Evolutionary conservation across 306 rosid genomes (phyloP), one percentile per base, ranked within the genome.

Genomic region (Ammopiptanthus mongolicus): DNA sequence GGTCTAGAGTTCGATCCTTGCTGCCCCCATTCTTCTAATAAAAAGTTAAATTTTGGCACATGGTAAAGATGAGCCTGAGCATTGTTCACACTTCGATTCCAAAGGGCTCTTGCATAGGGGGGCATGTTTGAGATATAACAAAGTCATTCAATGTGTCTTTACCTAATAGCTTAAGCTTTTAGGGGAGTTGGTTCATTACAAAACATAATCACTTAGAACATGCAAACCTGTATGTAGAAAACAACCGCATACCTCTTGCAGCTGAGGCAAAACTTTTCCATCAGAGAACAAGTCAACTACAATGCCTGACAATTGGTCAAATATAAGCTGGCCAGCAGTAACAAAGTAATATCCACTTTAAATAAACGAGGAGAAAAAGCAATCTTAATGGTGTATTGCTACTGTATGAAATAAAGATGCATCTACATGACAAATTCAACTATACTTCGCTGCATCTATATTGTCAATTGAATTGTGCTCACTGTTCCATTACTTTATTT

Each of bases 201-300:
- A 3, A 25, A 1, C 11, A 65, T 5, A 36, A 66, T 46, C 71
- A 37, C 67, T 14, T 6, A 59, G 12, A 58, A 60, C 67, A 48
- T 65, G 60, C 34, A 71, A 48, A 53, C 28, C 15, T 48, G 36
- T 28, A 23, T 31, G 51, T 46, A 71, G 78, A 15, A 73, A 68
- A 56, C 23, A 67, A 48, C 39, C 63, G 71, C 85, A 51, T 73
- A 95, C 98, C 97, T 91, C 88, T 74, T 90, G 74, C 83, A 95
- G 82, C 78, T 90, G 97, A 58, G 93, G 89, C 84, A 95, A 83
- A 74, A 90, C 87, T 77, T 73, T 75, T 80, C 97, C 98, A 72
- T 84, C 80, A 28, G 97, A 81, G 83, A 91, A 91, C 85, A 95
- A 85, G 83, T 95, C 98, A 73, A 91, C 85, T 22, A 88, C 65